Percentiles rank a stretch among this genome's conserved stretches.
These are phyloP conservation scores for Backusella morwellensis DNA, from an alignment of 192 early-diverging fungal genomes.

Conservation along the genomic window DNA sequence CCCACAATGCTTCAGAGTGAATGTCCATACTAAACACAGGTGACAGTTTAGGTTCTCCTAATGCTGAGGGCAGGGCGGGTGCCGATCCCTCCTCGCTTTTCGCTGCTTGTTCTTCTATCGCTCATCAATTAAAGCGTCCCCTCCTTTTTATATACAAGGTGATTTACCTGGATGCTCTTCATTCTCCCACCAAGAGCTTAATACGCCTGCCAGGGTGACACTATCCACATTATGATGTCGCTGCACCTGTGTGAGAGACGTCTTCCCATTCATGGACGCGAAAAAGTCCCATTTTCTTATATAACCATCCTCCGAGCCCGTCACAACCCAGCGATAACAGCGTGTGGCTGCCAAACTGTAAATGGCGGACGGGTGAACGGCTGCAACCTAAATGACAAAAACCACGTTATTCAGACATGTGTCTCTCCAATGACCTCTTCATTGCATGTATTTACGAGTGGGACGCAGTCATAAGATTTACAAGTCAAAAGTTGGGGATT, in stretches of 20 bases:
- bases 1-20: constrained; percentile 90
- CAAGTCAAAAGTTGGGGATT: constrained; percentile 4
- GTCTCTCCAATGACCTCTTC: neutral
- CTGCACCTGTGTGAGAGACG: constrained; percentile 80
- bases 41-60: constrained; percentile 65
- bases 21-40: constrained; percentile 92
- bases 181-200: constrained; percentile 84
- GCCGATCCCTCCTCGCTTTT: constrained; percentile 13
- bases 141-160: neutral
- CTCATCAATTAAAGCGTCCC: neutral
- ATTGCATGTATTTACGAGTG: constrained; percentile 11
- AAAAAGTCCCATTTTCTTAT: constrained; percentile 93
- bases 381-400: constrained; percentile 43
- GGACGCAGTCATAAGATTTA: constrained; percentile 22
- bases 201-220: constrained; percentile 72
- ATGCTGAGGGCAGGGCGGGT: neutral
- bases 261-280: constrained; percentile 80
- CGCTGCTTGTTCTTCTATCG: constrained; percentile 8
- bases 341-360: constrained; percentile 63
- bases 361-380: constrained; percentile 68
- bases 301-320: constrained; percentile 91
- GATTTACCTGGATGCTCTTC: constrained; percentile 63
- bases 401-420: neutral
- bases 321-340: constrained; percentile 81
- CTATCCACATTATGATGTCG: constrained; percentile 84